Conservation (phyloP, 768 basidiomycete genomes). For the Collybiopsis luxurians region DNA sequence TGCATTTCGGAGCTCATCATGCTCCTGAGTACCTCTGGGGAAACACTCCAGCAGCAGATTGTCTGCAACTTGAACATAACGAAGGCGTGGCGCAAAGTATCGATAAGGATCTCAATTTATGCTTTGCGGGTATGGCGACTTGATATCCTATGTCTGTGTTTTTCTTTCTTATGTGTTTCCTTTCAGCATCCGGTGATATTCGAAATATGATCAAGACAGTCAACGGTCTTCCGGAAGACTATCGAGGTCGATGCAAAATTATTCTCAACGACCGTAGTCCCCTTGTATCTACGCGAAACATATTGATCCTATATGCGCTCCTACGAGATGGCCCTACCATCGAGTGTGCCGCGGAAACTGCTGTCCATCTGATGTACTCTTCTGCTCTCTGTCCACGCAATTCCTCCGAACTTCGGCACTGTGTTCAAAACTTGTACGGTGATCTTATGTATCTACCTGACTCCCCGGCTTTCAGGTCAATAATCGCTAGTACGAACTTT, state of each 20-base stretch:
- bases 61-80: constrained; percentile 25
- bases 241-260: constrained; percentile 35
- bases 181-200: constrained; percentile 48
- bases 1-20: neutral
- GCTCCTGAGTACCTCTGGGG: constrained; percentile 24
- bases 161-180: no score
- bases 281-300: constrained; percentile 33
- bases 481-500: constrained; percentile 11
- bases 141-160: neutral
- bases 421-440: neutral
- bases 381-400: constrained; percentile 36
- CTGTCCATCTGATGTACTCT: constrained; percentile 50
- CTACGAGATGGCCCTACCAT: constrained; percentile 25
- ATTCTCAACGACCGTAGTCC: constrained; percentile 39
- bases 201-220: constrained; percentile 41
- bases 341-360: constrained; percentile 36
- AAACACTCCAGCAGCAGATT: constrained; percentile 27
- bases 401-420: constrained; percentile 12
- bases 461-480: neutral
- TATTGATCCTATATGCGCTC: constrained; percentile 40
- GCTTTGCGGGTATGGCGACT: constrained; percentile 20
- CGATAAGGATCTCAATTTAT: constrained; percentile 21
- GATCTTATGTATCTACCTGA: neutral
- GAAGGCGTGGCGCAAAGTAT: constrained; percentile 16
- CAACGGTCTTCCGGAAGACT: constrained; percentile 39